Evolutionary conservation across 495 filamentous ascomycete species (phyloP), one percentile per base, ranked within the genome.

Genomic region (Penicillium macrosclerotiorum): DNA sequence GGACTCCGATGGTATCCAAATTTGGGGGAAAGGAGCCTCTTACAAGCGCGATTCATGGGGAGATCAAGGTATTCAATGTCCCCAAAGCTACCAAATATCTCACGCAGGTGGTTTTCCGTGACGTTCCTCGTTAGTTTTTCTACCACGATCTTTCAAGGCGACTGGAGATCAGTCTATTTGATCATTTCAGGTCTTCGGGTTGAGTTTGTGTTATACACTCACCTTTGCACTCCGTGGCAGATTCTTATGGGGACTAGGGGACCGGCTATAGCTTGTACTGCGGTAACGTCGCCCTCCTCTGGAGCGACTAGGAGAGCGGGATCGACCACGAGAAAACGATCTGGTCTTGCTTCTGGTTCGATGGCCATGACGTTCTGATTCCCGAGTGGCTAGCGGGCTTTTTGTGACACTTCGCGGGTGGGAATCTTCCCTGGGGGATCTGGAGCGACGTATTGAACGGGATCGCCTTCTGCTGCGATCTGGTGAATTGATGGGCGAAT

Each of bases 71-170:
- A 84, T 47, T 84, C 76, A 48, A 99, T 96, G 6, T 80, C 74
- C 23, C 93, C 93, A 68, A 92, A 99, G 29, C 77, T 74, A 13
- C 86, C 85, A 62, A 99, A 99, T 39, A 99, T 95, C 55, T 99
- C 93, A 29, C 79, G 78, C 6, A 99, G 74, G 60, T 97, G 92
- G 19, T 75, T 78, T 53, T 90, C 89, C 39, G 86, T 91, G 52
- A 99, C 83, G 62, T 96, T 99, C 60, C 95, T 96, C 4, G 92
- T 94, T 55, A 98, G 77, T 60, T 93, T 94, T 69, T 98, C 94
- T 24, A 97, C 85, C 12, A 97, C 89, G 48, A 98, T 90, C 89
- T 97, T 27, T 23, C 8, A 6, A 17, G n/a, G 23, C 27, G n/a
- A 24, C 4, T 17, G 11, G 13, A n/a, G 1, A 5, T 41, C 24